Evolutionary conservation across 2,329 filamentous ascomycete species (phyloP), one percentile per base, ranked within the genome.

Genomic region (Emmonsiellopsis sp.): DNA sequence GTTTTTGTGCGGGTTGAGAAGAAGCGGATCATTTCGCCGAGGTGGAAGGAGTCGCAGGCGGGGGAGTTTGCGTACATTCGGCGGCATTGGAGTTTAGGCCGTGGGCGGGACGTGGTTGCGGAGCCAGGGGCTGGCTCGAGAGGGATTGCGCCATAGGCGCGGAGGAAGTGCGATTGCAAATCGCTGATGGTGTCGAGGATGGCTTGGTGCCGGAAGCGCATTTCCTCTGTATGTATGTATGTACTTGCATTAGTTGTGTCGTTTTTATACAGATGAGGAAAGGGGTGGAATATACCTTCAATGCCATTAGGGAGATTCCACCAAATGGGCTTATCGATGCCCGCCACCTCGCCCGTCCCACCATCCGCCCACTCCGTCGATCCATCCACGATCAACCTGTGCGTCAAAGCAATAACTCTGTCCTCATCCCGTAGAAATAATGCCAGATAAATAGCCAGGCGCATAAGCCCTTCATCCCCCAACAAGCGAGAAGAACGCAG

Each of bases 11-110:
- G 66, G 34, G 70, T 56, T 5, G 66, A 57, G 42, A 74, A 72
- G 55, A 74, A 74, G 8, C 70, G 68, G 17, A 68, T 63, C 63
- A 73, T 73, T 56, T 74, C 70, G 10, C 72, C 72, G 0, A 74
- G 60, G 43, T 74, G 71, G 53, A 74, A 74, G 5, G 68, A 63
- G 53, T 74, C 72, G 54, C 72, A 74, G 52, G 69, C 66, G 43
- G 63, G 67, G 6, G 70, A 71, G 42, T 73, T 73, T 43, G 62
- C 68, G 53, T 71, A 67, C 9, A 65, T 70, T 46, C 67, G 68
- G 33, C 68, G 69, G 54, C 72, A 74, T 60, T 74, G 71, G 10
- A 57, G 47, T 27, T 27, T 39, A 6, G 6, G 21, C 5, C 21
- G 21, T 5, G 31, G 37, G 31, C 58, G 56, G 17, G 62, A 58